These are phyloP conservation scores for Wilcoxina mikolae DNA, from an alignment of 495 filamentous ascomycete genomes.

Conservation along the genomic window DNA sequence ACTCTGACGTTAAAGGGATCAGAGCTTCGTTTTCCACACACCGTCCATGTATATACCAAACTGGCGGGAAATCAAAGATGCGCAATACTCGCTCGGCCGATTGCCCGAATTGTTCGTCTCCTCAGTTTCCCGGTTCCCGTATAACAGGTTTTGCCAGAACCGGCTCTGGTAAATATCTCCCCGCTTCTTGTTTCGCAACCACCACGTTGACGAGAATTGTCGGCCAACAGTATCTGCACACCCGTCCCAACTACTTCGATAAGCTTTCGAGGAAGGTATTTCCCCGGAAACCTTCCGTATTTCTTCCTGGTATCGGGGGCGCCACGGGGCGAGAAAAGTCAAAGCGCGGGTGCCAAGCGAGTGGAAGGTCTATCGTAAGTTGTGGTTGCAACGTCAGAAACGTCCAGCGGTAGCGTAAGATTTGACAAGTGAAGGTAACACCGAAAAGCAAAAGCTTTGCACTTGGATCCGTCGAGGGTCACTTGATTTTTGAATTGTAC, in stretches of 20 bases:
- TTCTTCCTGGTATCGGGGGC: not conserved
- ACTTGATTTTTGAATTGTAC: not conserved
- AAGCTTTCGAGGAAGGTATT: slow-evolving; percentile 1
- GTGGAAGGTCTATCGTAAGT: slow-evolving; percentile 1
- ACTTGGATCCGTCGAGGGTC: not conserved
- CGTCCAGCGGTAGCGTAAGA: not conserved
- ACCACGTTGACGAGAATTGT: not conserved
- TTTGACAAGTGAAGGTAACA: not conserved
- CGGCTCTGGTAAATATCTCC: slow-evolving; percentile 2
- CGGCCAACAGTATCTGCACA: not conserved
- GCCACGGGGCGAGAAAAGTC: not conserved
- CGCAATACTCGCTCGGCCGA: not conserved
- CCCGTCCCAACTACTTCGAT: not conserved
- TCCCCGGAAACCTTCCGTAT: not conserved
- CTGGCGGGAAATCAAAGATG: not conserved
- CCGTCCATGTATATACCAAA: slow-evolving; percentile 4
- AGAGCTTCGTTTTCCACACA: not conserved
- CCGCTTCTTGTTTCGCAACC: not conserved
- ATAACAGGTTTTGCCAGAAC: not conserved
- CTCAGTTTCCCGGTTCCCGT: not conserved
- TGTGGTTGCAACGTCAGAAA: slow-evolving; percentile 4
- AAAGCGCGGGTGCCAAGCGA: slow-evolving; percentile 7
- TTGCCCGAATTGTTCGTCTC: not conserved
- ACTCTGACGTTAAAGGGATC: not conserved
- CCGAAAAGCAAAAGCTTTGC: not conserved